phyloP scores from a whole-genome alignment of 1,139 yeast species.

The Yamadazyma blattariae region DNA sequence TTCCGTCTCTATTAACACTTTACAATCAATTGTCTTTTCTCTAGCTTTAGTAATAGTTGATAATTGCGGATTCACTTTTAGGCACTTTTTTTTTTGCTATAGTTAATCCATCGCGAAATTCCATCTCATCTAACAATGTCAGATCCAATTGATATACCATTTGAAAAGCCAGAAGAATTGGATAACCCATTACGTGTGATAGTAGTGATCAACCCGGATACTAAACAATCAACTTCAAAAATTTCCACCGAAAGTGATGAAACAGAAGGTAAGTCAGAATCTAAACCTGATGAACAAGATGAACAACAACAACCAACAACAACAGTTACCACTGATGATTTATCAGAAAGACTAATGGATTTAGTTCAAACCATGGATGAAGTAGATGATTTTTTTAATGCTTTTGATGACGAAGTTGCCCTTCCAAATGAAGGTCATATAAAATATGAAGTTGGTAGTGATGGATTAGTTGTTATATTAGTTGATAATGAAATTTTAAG shows the following conservation, averaged over 20 bases:
- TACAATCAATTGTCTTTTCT: too few relatives aligned
- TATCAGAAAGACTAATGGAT: conserved; percentile 51
- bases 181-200: conserved; percentile 45
- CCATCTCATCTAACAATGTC: conserved; percentile 9
- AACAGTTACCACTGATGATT: conserved; percentile 32
- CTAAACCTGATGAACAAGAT: conserved; percentile 9
- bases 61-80: too few relatives aligned
- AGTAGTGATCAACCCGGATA: conserved; percentile 31
- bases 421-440: conserved; percentile 66
- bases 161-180: conserved; percentile 27
- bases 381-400: conserved; percentile 59
- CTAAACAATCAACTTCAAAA: too few relatives aligned
- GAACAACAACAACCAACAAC: too few relatives aligned
- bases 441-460: conserved; percentile 71
- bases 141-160: conserved; percentile 7
- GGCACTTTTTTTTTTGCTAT: too few relatives aligned
- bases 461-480: conserved; percentile 63
- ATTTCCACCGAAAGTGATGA: conserved; percentile 15
- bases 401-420: conserved; percentile 58
- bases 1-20: too few relatives aligned
- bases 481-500: conserved; percentile 38
- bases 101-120: too few relatives aligned
- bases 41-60: too few relatives aligned
- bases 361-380: conserved; percentile 45
- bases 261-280: not conserved